Conservation (phyloP, 805 yeast genomes). For the Sungouiella blattae region DNA sequence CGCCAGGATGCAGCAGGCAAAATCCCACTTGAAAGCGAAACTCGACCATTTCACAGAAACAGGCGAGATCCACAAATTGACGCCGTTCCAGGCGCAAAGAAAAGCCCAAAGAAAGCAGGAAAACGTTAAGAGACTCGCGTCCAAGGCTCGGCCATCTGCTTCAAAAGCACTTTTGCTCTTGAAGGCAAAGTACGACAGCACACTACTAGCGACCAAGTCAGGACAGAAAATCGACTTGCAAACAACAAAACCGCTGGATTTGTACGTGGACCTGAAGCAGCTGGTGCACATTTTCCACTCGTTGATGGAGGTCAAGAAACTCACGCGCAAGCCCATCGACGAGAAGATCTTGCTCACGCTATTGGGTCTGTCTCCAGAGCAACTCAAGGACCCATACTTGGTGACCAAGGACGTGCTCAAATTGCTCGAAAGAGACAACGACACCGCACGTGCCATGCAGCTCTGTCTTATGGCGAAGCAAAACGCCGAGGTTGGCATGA, state of each 20-base stretch:
- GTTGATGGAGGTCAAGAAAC: constrained; percentile 22
- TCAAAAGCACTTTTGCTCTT: constrained; percentile 27
- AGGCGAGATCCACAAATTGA: constrained; percentile 21
- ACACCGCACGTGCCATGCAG: constrained; percentile 48
- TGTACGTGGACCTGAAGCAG: constrained; percentile 18
- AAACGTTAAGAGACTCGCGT: constrained; percentile 3
- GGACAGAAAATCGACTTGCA: constrained; percentile 25
- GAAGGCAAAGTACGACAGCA: constrained; percentile 27
- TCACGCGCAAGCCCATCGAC: constrained; percentile 31
- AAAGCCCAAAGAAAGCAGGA: constrained; percentile 5
- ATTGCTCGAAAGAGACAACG: constrained; percentile 48
- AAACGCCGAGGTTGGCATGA: constrained; percentile 60
- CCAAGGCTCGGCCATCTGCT: constrained; percentile 5
- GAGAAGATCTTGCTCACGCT: constrained; percentile 48
- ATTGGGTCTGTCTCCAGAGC: constrained; percentile 57
- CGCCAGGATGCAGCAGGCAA: neutral
- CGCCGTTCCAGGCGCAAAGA: constrained; percentile 15
- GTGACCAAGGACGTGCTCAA: constrained; percentile 53
- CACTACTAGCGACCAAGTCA: constrained; percentile 19
- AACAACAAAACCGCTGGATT: constrained; percentile 20
- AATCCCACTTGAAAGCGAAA: constrained; percentile 17
- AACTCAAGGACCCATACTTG: constrained; percentile 53
- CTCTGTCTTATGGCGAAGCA: constrained; percentile 39
- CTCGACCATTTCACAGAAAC: constrained; percentile 27
- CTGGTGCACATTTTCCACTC: constrained; percentile 27